Conservation (phyloP, 345 rosid genomes). For the Linum trigynum region DNA sequence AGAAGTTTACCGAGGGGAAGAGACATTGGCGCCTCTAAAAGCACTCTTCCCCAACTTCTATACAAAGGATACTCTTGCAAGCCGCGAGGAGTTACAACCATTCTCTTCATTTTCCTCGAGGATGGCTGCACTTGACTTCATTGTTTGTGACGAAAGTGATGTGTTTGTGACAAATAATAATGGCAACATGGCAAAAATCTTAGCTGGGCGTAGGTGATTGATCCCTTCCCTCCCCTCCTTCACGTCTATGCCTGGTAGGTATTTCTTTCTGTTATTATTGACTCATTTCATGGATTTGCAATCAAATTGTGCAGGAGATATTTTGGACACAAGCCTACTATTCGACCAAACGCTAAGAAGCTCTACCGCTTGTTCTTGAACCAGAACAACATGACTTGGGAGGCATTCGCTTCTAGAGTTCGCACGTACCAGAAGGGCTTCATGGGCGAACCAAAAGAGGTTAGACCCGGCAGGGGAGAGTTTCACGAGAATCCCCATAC, state of each 20-base stretch:
- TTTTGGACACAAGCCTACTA: conserved; percentile 88
- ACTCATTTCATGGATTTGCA: conserved; percentile 9
- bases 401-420: conserved; percentile 66
- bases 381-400: conserved; percentile 73
- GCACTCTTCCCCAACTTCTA: conserved; percentile 80
- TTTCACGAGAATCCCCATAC: conserved; percentile 92
- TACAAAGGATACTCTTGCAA: conserved; percentile 75
- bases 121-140: conserved; percentile 98
- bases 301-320: conserved; percentile 51
- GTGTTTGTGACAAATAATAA: conserved; percentile 95
- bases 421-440: conserved; percentile 74
- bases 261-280: background rate
- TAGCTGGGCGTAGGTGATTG: conserved; percentile 83
- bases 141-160: conserved; percentile 90
- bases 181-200: conserved; percentile 90
- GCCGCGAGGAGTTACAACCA: conserved; percentile 60
- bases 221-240: background rate
- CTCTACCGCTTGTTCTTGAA: conserved; percentile 59
- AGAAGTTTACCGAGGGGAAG: conserved; percentile 83
- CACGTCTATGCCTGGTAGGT: background rate
- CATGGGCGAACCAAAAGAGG: conserved; percentile 96
- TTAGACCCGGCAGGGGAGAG: conserved; percentile 90
- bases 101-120: conserved; percentile 83
- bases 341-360: conserved; percentile 90
- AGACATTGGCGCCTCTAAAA: conserved; percentile 70